Evolutionary conservation across 2,329 filamentous ascomycete genomes (phyloP), one percentile per base, ranked within the genome.

Genomic region (Tolypocladium album): DNA sequence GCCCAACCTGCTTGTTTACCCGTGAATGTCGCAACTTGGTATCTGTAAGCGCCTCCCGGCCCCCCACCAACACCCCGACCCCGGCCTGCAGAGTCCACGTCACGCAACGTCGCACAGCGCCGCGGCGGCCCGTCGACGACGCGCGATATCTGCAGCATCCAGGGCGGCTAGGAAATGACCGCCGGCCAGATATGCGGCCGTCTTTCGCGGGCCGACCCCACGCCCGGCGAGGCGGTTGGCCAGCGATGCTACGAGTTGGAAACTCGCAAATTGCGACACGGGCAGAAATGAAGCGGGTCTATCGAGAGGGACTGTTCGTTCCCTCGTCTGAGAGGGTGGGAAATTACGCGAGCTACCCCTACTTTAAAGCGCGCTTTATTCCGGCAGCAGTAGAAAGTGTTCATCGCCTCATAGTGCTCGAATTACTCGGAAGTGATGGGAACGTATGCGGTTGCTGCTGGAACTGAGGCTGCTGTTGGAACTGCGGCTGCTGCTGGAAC

Each of bases 141-240:
- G 50, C 13, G 9, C 22, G 12, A 55, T 22, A 15, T 22, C 17
- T 36, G 50, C 50, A 55, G 31, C 43, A 31, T 38, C 22, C 50
- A 36, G 20, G 50, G 50, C 50, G 50, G 31, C 31, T 36, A n/a
- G 31, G 50, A 55, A 38, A 55, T 55, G 50, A 45, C 36, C 24
- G 38, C 36, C 38, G 55, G 34, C 55, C 55, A 40, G 24, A 61
- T 52, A 58, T 53, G 57, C 57, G 57, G 45, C 57, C 57, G 47
- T 36, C 56, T 24, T 24, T 22, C 6, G 43, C 15, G 13, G 12
- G 11, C 4, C 43, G 43, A 5, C n/a, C 43, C 31, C 20, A 31
- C 2, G 31, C 31, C 20, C 9, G 50, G 36, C 31, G 50, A 38
- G 11, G 31, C 50, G 50, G 50, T 55, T 55, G 50, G 31, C 50